These are phyloP conservation scores for Dissophora ornata DNA, from an alignment of 192 early-diverging fungal species.

Conservation along the genomic window DNA sequence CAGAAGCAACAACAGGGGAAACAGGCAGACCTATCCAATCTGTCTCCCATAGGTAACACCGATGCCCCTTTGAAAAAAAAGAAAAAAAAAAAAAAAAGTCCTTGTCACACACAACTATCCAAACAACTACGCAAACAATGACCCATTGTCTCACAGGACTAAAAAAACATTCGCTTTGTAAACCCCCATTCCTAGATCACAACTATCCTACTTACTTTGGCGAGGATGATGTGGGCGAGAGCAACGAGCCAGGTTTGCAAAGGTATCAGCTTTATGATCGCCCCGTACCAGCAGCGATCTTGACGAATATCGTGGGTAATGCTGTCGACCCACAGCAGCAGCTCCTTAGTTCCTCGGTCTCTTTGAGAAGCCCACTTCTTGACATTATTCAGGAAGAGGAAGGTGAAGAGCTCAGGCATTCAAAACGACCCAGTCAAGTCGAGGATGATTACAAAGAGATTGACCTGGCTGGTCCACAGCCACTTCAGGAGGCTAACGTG, in stretches of 20 bases:
- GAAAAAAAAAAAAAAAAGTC: constrained; percentile 7
- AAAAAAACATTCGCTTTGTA: too few relatives aligned
- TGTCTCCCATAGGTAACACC: constrained; percentile 24
- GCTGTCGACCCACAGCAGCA: too few relatives aligned
- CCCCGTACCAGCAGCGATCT: neutral
- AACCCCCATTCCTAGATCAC: too few relatives aligned
- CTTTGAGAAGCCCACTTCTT: constrained; percentile 37
- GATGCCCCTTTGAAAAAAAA: neutral
- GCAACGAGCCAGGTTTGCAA: too few relatives aligned
- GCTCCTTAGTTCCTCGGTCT: constrained; percentile 39
- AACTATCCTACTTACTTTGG: too few relatives aligned
- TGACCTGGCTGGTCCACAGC: constrained; percentile 28
- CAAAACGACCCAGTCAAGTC: too few relatives aligned
- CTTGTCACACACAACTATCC: too few relatives aligned
- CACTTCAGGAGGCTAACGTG: too few relatives aligned
- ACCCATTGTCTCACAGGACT: too few relatives aligned
- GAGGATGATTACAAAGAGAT: constrained; percentile 38
- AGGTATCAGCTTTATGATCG: constrained; percentile 26
- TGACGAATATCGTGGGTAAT: neutral
- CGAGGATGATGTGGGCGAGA: too few relatives aligned
- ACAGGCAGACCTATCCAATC: constrained; percentile 29
- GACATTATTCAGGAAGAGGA: constrained; percentile 52
- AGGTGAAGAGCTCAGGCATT: constrained; percentile 47
- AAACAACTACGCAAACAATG: too few relatives aligned
- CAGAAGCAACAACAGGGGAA: constrained; percentile 23